These are phyloP conservation scores for Combretum micranthum DNA, from an alignment of 345 rosid species.

Conservation along the genomic window DNA sequence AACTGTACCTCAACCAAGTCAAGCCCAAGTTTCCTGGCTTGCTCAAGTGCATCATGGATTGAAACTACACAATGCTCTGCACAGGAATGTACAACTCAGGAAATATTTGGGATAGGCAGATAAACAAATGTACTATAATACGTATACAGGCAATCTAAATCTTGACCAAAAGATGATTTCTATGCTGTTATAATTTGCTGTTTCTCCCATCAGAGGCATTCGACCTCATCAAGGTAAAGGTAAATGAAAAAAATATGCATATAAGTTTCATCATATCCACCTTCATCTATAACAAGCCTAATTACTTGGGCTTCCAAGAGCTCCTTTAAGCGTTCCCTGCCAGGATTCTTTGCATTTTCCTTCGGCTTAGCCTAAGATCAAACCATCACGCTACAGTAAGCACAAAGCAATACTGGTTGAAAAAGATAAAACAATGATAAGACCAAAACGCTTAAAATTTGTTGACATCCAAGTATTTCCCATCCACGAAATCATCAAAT, in stretches of 20 bases:
- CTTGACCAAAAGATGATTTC: too few relatives aligned
- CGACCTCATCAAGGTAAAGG: too few relatives aligned
- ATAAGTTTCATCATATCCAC: constrained; percentile 15
- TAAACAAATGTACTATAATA: too few relatives aligned
- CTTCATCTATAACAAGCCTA: constrained; percentile 48
- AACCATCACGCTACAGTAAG: constrained; percentile 1
- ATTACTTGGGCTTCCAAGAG: constrained; percentile 32
- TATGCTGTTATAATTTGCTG: too few relatives aligned
- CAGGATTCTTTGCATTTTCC: constrained; percentile 22
- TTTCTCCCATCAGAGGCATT: too few relatives aligned
- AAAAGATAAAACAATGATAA: too few relatives aligned
- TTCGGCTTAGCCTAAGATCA: constrained; percentile 30
- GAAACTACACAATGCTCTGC: constrained; percentile 46
- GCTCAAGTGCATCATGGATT: constrained; percentile 31
- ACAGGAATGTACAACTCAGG: not conserved
- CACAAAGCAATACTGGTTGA: not conserved
- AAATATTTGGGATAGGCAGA: too few relatives aligned
- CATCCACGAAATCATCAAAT: too few relatives aligned
- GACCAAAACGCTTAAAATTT: too few relatives aligned
- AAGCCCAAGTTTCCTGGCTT: constrained; percentile 30
- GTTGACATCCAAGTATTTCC: too few relatives aligned
- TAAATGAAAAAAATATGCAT: not conserved
- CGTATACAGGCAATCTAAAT: too few relatives aligned
- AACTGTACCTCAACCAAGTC: constrained; percentile 58
- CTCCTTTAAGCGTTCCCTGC: constrained; percentile 32